Conservation (phyloP, 2,329 filamentous ascomycete species). For the Exophiala viscosa region DNA sequence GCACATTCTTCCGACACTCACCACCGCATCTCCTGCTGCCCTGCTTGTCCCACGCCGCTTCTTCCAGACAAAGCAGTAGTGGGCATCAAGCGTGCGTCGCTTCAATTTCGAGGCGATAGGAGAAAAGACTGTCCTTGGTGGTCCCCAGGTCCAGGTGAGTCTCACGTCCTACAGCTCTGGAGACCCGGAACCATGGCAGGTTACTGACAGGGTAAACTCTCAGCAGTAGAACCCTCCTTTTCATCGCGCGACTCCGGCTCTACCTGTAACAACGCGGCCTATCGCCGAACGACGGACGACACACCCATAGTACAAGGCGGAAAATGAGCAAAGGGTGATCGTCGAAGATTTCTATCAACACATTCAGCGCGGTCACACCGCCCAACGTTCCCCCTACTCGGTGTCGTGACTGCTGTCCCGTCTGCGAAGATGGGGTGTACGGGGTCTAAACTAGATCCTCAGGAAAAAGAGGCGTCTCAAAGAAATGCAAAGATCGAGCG, state of each 20-base stretch:
- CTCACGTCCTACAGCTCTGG: too few relatives aligned
- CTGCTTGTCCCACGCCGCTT: neutral
- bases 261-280: too few relatives aligned
- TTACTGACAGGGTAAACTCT: too few relatives aligned
- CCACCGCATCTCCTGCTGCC: neutral
- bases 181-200: too few relatives aligned
- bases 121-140: too few relatives aligned
- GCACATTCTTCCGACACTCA: neutral
- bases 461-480: conserved; percentile 41
- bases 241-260: too few relatives aligned
- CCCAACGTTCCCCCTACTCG: neutral
- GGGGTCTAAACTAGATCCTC: conserved; percentile 39
- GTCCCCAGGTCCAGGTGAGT: too few relatives aligned
- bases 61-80: neutral
- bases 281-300: too few relatives aligned
- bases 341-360: neutral
- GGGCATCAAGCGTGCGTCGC: too few relatives aligned
- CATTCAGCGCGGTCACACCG: neutral
- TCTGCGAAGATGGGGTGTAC: conserved; percentile 42
- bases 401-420: conserved; percentile 1
- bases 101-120: too few relatives aligned
- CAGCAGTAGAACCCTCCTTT: too few relatives aligned
- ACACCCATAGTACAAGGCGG: too few relatives aligned
- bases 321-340: conserved; percentile 3
- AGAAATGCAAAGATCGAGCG: conserved; percentile 72